Conservation (phyloP, 768 basidiomycete genomes). For the Lactarius hengduanensis region DNA sequence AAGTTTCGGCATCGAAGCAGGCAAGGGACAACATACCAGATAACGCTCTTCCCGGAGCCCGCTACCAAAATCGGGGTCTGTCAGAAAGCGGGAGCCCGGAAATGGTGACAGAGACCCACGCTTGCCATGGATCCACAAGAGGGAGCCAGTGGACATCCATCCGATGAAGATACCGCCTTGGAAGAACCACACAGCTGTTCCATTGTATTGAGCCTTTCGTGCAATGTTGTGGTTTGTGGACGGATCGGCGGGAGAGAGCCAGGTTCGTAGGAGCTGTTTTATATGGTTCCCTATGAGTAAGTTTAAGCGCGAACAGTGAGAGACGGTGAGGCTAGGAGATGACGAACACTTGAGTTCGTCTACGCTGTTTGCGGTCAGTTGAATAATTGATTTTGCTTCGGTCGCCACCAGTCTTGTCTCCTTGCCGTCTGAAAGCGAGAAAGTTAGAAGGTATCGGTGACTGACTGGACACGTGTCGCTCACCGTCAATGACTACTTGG, state of each 20-base stretch:
- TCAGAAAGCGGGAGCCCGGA: not conserved
- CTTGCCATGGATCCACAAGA: not conserved
- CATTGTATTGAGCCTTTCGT: not conserved
- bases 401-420: not conserved
- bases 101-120: not conserved
- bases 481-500: not conserved
- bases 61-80: not conserved
- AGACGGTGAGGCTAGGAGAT: too few relatives aligned
- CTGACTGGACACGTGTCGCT: not conserved
- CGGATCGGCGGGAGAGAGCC: not conserved
- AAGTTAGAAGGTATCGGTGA: not conserved
- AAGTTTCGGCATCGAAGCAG: not conserved
- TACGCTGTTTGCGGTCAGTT: not conserved
- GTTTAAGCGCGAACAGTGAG: not conserved
- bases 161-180: not conserved
- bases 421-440: not conserved
- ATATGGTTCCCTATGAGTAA: not conserved
- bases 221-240: not conserved
- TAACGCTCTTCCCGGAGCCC: not conserved
- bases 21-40: not conserved
- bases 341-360: too few relatives aligned
- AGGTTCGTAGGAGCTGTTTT: not conserved
- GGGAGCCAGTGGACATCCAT: not conserved
- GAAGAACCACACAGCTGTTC: not conserved
- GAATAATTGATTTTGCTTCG: not conserved